A percentile compares a stretch with the other conserved stretches of the same genome.
Conservation (phyloP, 805 yeast genomes). For the Metschnikowia baotianmanensis region DNA sequence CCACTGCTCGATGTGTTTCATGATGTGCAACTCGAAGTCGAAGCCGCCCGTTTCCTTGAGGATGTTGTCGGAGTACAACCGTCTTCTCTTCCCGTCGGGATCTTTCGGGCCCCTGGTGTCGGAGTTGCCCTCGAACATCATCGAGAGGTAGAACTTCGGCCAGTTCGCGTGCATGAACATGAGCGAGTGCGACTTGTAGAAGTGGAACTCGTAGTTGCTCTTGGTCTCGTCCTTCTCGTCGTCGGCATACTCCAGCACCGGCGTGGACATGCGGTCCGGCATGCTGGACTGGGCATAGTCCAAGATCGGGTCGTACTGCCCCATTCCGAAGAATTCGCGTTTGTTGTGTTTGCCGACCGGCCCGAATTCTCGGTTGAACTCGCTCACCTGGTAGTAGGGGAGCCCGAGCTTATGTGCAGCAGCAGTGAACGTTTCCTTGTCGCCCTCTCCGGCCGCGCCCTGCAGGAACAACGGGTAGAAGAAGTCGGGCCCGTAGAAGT, state of each 20-base stretch:
- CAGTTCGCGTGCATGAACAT: conserved; percentile 39
- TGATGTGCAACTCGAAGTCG: conserved; percentile 30
- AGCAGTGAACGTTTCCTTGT: conserved; percentile 42
- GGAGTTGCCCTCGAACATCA: conserved; percentile 26
- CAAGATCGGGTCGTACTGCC: conserved; percentile 37
- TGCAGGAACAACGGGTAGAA: conserved; percentile 39
- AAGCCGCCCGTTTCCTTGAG: conserved; percentile 24
- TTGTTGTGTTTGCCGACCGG: conserved; percentile 23
- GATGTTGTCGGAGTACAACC: conserved; percentile 28
- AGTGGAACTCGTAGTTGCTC: conserved; percentile 31
- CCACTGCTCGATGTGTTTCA: conserved; percentile 28
- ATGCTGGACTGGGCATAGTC: conserved; percentile 24
- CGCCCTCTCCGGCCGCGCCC: conserved; percentile 45
- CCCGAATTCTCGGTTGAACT: conserved; percentile 38
- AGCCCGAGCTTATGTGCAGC: conserved; percentile 38
- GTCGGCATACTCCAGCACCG: conserved; percentile 17
- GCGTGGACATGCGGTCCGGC: not conserved
- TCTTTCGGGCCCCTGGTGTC: conserved; percentile 29
- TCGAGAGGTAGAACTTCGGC: conserved; percentile 30
- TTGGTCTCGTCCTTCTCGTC: conserved; percentile 21
- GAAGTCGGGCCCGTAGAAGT: conserved; percentile 35
- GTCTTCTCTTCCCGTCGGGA: conserved; percentile 22
- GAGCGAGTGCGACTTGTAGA: conserved; percentile 25
- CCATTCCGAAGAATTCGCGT: conserved; percentile 35
- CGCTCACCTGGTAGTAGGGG: conserved; percentile 38